Percentiles rank a stretch among this genome's conserved stretches.
These are phyloP conservation scores for Bimuria novae-zelandiae DNA, from an alignment of 2,329 filamentous ascomycete genomes.

Conservation along the genomic window DNA sequence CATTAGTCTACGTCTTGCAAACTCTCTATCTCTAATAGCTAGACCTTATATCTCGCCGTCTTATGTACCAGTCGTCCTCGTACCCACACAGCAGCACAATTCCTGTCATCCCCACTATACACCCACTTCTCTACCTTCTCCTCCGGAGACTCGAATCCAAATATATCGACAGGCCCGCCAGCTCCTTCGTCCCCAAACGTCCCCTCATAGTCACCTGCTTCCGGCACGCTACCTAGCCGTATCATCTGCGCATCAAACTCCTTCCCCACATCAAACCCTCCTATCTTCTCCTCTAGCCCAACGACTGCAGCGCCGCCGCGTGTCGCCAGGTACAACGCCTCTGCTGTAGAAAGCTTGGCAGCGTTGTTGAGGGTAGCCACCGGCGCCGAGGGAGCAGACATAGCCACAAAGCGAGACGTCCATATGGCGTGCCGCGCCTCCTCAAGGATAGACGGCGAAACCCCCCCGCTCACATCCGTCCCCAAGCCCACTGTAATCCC, in stretches of 20 bases:
- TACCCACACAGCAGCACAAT: conserved; percentile 89
- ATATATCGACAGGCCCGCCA: conserved; percentile 76
- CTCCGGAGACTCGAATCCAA: conserved; percentile 88
- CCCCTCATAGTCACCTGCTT: conserved; percentile 37
- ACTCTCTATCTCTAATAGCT: no score
- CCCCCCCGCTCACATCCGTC: conserved; percentile 90
- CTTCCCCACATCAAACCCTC: conserved; percentile 83
- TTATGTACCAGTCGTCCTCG: conserved; percentile 77
- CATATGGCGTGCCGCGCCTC: conserved; percentile 81
- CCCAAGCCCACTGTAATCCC: conserved; percentile 83
- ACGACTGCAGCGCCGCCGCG: conserved; percentile 84
- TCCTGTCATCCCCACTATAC: conserved; percentile 90
- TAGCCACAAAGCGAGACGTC: conserved; percentile 73
- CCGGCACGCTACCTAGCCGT: conserved; percentile 56
- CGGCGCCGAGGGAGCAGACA: conserved; percentile 45
- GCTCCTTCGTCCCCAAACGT: conserved; percentile 47
- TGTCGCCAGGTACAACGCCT: conserved; percentile 85
- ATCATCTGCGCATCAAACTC: conserved; percentile 91
- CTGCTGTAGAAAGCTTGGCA: conserved; percentile 78
- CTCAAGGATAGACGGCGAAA: conserved; percentile 78
- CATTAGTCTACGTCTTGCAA: no score
- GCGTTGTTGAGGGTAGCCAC: conserved; percentile 35
- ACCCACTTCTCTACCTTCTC: conserved; percentile 93
- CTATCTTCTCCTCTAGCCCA: conserved; percentile 72
- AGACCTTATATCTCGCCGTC: conserved; percentile 20